Base-by-base conservation (phyloP, 352 stramenopile species). In the Plasmopara muralis region DNA sequence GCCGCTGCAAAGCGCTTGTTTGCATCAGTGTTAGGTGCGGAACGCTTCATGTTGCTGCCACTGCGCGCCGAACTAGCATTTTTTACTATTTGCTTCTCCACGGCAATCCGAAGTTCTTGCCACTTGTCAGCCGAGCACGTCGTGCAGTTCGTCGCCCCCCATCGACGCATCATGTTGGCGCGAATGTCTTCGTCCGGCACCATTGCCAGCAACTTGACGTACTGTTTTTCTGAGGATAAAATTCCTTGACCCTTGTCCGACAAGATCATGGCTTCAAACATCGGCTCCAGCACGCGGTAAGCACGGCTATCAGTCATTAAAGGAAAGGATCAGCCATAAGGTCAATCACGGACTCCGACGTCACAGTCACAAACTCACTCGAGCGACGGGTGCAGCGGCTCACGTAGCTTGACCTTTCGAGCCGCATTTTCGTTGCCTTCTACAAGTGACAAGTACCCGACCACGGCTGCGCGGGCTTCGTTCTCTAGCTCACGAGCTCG, bases 391-490 rank as follows among this genome's bases (percentile, higher is more conserved):
- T 99, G 95, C 46, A 99, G 65, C 9, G 90, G 93, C 43, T 89
- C 70, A 37, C 85, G 80, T 2, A 98, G 67, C 39, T 95, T 89
- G 47, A 97, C 93, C 57, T 97, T 97, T 29, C 81, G 77, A 50
- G 86, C 86, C 2, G 74, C 69, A 55, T 95, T 89, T 46, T 95
- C 87, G 29, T 93, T 95, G 50, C 83, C 85, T 44, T 93, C 83
- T 16, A 97, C 87, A 28, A 99, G 84, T 53, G 92, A 93, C 58
- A 99, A 86, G 70, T 99, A 99, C 43, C 96, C 83, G 8, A 98
- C 95, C 4, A 99, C 87, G 0, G 96, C 95, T 28, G 87, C 90
- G 46, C 97, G 83, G n/a, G 87, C 96, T 34, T 98, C 95, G 72
- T 99, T 98, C 15, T 90, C 89, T 9, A 99, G 80, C 46, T 70